Evolutionary conservation across 352 stramenopile species (phyloP).

Genomic region (Phytophthora europaea): DNA sequence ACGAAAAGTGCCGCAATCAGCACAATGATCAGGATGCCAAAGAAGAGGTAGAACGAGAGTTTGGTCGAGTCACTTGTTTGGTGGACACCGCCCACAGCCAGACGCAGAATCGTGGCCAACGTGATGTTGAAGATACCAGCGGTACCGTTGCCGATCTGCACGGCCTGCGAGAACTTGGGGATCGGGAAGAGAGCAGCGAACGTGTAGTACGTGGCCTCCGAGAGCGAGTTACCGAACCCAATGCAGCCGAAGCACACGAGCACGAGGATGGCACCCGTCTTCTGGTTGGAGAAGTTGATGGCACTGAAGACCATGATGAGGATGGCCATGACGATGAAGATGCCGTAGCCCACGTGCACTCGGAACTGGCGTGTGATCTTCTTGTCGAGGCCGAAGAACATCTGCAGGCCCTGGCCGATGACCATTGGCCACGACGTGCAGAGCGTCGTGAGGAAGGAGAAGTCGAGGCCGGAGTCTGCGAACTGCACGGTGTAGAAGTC

Average conservation of each 20-base stretch:
- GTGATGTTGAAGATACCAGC: constrained; percentile 68
- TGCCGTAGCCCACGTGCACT: constrained; percentile 56
- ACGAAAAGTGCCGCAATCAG: constrained; percentile 53
- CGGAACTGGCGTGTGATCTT: constrained; percentile 52
- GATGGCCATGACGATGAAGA: constrained; percentile 66
- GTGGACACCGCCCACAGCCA: constrained; percentile 56
- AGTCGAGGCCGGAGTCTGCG: constrained; percentile 57
- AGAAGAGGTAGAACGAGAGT: constrained; percentile 71
- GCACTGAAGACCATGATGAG: constrained; percentile 75
- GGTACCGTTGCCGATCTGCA: constrained; percentile 69
- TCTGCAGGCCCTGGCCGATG: constrained; percentile 60
- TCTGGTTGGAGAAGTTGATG: constrained; percentile 56
- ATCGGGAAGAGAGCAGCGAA: constrained; percentile 68
- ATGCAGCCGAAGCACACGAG: constrained; percentile 63
- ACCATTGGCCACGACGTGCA: constrained; percentile 70
- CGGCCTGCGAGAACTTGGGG: constrained; percentile 72
- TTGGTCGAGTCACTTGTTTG: constrained; percentile 44
- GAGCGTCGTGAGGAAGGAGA: constrained; percentile 77
- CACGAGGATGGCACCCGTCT: constrained; percentile 61
- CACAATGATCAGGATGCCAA: constrained; percentile 62
- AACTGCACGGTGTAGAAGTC: constrained; percentile 71
- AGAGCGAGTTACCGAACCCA: constrained; percentile 65
- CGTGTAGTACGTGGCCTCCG: constrained; percentile 70
- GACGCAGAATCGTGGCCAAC: constrained; percentile 54
- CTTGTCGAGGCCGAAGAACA: constrained; percentile 70